phyloP scores from a whole-genome alignment of 768 basidiomycete genomes.

The Trametes villosa region DNA sequence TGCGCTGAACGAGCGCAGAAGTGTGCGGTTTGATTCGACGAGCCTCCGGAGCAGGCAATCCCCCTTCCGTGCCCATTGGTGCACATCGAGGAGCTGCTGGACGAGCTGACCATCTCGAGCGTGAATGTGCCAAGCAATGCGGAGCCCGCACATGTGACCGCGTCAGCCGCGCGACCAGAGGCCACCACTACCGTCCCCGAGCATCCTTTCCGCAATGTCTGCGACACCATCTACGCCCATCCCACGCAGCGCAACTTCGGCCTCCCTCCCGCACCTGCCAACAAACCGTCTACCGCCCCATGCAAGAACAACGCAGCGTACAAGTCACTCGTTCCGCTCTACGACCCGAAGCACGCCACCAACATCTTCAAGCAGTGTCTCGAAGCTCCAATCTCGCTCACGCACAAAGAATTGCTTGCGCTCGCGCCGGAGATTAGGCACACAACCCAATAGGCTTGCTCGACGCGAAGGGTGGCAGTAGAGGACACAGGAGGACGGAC shows the following conservation, averaged over 20 bases:
- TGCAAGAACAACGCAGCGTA: background rate
- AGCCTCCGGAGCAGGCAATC: background rate
- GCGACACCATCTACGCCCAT: background rate
- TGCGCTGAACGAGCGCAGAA: conserved; percentile 2
- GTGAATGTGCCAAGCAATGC: background rate
- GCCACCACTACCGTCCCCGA: conserved; percentile 12
- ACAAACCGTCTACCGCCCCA: background rate
- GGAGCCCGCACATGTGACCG: background rate
- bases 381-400: background rate
- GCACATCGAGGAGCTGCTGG: conserved; percentile 1
- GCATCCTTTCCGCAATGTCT: background rate
- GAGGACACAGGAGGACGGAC: background rate
- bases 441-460: conserved; percentile 3
- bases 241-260: background rate
- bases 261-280: background rate
- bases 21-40: background rate
- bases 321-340: background rate
- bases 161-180: background rate
- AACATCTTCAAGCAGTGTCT: conserved; percentile 4
- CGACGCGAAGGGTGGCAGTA: background rate
- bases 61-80: background rate
- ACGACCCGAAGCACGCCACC: background rate
- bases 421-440: conserved; percentile 11
- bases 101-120: background rate
- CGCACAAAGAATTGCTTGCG: conserved; percentile 3